Evolutionary conservation across 2,329 filamentous ascomycete species (phyloP).

Genomic region (Cytospora piceae): DNA sequence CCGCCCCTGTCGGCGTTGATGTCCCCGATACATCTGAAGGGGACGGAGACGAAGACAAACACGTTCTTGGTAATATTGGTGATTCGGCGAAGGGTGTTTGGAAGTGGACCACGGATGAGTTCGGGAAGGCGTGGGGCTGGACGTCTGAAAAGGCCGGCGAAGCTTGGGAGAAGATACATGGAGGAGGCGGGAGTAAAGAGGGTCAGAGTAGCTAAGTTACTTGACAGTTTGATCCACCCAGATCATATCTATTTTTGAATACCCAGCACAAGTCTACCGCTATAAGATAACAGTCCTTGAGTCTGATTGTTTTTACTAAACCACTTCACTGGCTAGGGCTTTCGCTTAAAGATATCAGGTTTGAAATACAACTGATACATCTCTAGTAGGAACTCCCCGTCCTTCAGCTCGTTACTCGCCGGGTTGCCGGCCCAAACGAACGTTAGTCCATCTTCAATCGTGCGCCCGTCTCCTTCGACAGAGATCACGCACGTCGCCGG

Average conservation of each 20-base stretch:
- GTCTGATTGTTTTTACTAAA: too few relatives aligned
- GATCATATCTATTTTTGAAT: too few relatives aligned
- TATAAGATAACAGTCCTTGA: too few relatives aligned
- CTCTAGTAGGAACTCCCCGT: conserved; percentile 1
- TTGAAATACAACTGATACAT: conserved; percentile 10
- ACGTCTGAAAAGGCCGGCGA: conserved; percentile 52
- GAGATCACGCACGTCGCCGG: not conserved
- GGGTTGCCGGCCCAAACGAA: conserved; percentile 14
- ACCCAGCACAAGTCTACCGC: too few relatives aligned
- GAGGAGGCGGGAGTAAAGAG: conserved; percentile 28
- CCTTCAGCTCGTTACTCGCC: conserved; percentile 5
- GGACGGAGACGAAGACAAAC: conserved; percentile 35
- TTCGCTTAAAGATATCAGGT: not conserved
- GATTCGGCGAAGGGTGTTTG: conserved; percentile 46
- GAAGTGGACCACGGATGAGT: conserved; percentile 56
- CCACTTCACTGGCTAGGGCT: not conserved
- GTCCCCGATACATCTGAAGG: conserved; percentile 30
- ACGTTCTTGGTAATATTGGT: conserved; percentile 38
- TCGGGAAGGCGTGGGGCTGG: conserved; percentile 54
- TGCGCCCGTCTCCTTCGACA: not conserved
- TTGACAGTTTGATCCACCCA: too few relatives aligned
- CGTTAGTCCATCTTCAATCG: not conserved
- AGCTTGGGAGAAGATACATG: conserved; percentile 50
- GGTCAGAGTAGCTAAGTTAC: not conserved
- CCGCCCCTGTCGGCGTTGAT: conserved; percentile 34